A percentile compares a stretch with the other conserved stretches of the same genome.
Conservation (phyloP, 2,329 filamentous ascomycete genomes). For the Talaromyces sp. region DNA sequence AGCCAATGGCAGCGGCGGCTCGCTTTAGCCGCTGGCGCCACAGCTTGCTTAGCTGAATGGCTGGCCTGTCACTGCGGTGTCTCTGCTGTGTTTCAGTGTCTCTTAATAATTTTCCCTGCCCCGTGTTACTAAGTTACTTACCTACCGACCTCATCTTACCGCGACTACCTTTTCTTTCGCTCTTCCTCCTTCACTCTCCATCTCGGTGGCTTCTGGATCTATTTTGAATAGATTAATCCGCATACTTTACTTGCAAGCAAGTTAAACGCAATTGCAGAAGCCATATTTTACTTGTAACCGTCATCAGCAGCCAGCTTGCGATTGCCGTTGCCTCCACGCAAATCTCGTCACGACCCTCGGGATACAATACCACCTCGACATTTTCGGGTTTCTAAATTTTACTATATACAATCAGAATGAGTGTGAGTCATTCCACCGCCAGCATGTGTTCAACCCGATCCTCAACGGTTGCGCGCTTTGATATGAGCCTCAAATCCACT, state of each 20-base stretch:
- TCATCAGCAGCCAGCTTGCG: constrained; percentile 5
- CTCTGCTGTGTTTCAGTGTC: constrained; percentile 12
- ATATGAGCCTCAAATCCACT: not conserved
- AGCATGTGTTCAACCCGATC: not conserved
- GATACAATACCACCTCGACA: not conserved
- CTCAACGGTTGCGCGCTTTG: not conserved
- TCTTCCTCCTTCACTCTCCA: not conserved
- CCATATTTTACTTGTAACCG: not conserved
- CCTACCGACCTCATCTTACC: not conserved
- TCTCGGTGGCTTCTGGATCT: not conserved
- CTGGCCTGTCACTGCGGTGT: not conserved
- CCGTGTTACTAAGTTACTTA: not conserved
- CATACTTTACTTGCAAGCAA: not conserved
- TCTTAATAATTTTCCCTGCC: constrained; percentile 12
- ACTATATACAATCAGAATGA: constrained; percentile 8
- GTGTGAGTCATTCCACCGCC: constrained; percentile 11
- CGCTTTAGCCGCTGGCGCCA: constrained; percentile 5
- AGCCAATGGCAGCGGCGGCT: not conserved
- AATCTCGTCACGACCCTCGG: not conserved
- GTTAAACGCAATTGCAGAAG: not conserved
- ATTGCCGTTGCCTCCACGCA: constrained; percentile 16
- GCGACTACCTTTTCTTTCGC: not conserved
- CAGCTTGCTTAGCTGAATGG: not conserved
- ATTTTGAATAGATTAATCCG: not conserved
- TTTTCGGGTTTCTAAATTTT: not conserved